Conservation (phyloP, 2,329 filamentous ascomycete species). For the Aspergillus calidoustus region DNA sequence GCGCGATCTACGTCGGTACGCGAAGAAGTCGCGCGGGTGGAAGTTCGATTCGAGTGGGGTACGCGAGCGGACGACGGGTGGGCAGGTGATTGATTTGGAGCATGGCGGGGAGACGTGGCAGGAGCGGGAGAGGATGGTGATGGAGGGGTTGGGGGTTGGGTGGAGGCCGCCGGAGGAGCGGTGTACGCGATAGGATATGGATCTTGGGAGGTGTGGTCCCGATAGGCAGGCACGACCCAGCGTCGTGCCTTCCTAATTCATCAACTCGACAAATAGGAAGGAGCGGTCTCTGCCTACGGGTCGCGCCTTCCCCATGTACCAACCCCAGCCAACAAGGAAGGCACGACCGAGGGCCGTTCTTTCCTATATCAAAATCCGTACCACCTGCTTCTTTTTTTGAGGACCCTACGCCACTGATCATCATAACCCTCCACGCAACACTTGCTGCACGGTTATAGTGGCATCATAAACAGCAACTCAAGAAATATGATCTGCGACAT, state of each 20-base stretch:
- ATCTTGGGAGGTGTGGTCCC: background rate
- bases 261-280: background rate
- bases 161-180: constrained; percentile 70
- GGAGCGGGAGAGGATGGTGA: constrained; percentile 79
- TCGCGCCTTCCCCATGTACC: background rate
- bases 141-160: constrained; percentile 73
- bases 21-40: constrained; percentile 70
- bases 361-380: too few relatives aligned
- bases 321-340: background rate
- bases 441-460: too few relatives aligned
- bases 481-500: too few relatives aligned
- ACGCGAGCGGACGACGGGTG: constrained; percentile 66
- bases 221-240: background rate
- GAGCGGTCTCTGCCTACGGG: background rate
- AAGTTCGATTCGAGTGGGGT: constrained; percentile 94
- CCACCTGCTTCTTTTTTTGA: too few relatives aligned
- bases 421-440: too few relatives aligned
- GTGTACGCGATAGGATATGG: constrained; percentile 60
- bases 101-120: constrained; percentile 59
- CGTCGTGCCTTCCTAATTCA: background rate
- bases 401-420: too few relatives aligned
- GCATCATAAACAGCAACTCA: too few relatives aligned
- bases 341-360: too few relatives aligned
- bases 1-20: constrained; percentile 80
- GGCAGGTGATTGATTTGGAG: constrained; percentile 72